A percentile compares a stretch with the other conserved stretches of the same genome.
Evolutionary conservation across 495 filamentous ascomycete species (phyloP).

Genomic region (Aspergillus biplanus): DNA sequence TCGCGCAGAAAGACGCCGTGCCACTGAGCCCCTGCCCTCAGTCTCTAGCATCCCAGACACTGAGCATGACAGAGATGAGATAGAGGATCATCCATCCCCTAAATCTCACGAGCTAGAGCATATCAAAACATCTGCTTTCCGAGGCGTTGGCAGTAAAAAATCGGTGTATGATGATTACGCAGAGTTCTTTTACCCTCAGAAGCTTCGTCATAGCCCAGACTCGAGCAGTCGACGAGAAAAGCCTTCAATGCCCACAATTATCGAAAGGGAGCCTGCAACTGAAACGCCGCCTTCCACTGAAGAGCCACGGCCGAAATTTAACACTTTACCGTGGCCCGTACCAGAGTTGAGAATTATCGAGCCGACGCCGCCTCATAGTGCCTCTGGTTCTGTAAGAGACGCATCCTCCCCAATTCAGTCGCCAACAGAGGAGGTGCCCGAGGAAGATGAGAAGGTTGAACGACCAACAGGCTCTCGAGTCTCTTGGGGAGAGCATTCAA

Average conservation of each 20-base stretch:
- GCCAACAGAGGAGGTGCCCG: slow-evolving; percentile 21
- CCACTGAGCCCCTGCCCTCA: slow-evolving; percentile 25
- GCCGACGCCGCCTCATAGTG: slow-evolving; percentile 54
- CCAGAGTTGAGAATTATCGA: slow-evolving; percentile 52
- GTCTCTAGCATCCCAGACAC: slow-evolving; percentile 28
- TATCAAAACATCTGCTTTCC: slow-evolving; percentile 31
- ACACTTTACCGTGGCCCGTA: slow-evolving; percentile 52
- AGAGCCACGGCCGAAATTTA: slow-evolving; percentile 35
- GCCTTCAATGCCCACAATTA: slow-evolving; percentile 33
- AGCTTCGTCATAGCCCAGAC: slow-evolving; percentile 37
- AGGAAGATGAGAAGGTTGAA: slow-evolving; percentile 30
- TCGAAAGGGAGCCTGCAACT: slow-evolving; percentile 39
- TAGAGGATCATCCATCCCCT: slow-evolving; percentile 20
- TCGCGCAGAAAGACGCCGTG: slow-evolving; percentile 41
- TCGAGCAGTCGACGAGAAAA: slow-evolving; percentile 25
- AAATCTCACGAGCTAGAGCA: slow-evolving; percentile 17
- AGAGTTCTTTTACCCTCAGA: slow-evolving; percentile 48
- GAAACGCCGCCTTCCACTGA: slow-evolving; percentile 6
- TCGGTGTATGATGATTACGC: slow-evolving; percentile 46
- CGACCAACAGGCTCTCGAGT: slow-evolving; percentile 55
- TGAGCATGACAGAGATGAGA: slow-evolving; percentile 18
- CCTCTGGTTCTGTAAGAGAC: slow-evolving; percentile 44
- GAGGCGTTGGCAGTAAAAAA: slow-evolving; percentile 29
- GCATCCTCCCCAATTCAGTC: slow-evolving; percentile 33
- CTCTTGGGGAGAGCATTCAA: slow-evolving; percentile 64